Percentiles rank a stretch among this genome's conserved stretches.
Evolutionary conservation across 805 yeast genomes (phyloP).

Genomic region (Wickerhamiella kurtzmanii): DNA sequence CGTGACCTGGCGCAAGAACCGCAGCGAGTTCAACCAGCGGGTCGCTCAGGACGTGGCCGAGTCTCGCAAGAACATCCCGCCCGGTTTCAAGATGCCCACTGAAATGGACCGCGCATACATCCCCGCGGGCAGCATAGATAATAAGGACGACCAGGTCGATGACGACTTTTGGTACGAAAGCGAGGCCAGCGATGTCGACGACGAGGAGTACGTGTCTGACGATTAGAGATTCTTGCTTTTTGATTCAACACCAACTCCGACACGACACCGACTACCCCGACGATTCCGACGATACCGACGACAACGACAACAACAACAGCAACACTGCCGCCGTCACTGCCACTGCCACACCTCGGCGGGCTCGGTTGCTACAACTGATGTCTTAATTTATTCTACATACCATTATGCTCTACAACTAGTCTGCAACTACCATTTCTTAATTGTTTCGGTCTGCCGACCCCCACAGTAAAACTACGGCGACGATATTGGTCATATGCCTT

Average conservation of each 20-base stretch:
- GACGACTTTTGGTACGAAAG: conserved; percentile 79
- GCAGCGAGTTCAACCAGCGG: conserved; percentile 58
- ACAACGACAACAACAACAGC: no score
- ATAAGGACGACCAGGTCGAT: conserved; percentile 45
- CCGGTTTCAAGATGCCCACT: conserved; percentile 70
- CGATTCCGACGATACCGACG: no score
- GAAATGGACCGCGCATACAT: conserved; percentile 43
- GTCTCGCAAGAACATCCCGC: conserved; percentile 76
- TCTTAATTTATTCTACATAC: neutral
- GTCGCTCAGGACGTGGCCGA: conserved; percentile 59
- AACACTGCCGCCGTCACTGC: no score
- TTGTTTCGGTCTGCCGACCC: no score
- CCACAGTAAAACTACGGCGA: no score
- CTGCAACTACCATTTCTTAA: no score
- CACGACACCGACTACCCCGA: no score
- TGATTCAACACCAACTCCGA: no score
- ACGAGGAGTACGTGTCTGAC: conserved; percentile 27
- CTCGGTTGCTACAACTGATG: no score
- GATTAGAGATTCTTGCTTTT: conserved; percentile 14
- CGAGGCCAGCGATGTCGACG: conserved; percentile 50
- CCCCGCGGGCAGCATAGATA: conserved; percentile 24
- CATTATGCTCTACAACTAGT: no score
- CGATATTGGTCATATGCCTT: no score
- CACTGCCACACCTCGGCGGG: no score
- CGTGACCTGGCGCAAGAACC: conserved; percentile 72